Evolutionary conservation across 164 flowering plant genomes (phyloP).

Genomic region (Vitis labrusca): DNA sequence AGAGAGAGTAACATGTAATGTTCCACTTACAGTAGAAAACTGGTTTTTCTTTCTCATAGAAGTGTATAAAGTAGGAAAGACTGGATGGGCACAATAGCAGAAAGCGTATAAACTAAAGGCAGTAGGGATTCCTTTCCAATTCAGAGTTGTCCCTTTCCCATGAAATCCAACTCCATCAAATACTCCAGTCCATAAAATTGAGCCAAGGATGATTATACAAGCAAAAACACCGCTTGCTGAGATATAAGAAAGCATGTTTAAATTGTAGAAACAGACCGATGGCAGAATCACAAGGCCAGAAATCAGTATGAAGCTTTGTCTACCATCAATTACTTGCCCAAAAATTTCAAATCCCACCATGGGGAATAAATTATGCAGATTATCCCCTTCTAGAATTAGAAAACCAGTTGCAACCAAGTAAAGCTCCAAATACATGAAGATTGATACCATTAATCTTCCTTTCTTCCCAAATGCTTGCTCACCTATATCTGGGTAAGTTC

Average conservation of each 20-base stretch:
- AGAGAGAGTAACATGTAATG: neutral
- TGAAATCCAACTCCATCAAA: slow-evolving; percentile 69
- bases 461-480: slow-evolving; percentile 67
- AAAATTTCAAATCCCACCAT: slow-evolving; percentile 21
- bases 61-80: slow-evolving; percentile 75
- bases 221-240: slow-evolving; percentile 81
- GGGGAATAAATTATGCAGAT: slow-evolving; percentile 61
- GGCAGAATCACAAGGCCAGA: slow-evolving; percentile 67
- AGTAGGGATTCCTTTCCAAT: slow-evolving; percentile 65
- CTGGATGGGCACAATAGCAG: slow-evolving; percentile 83
- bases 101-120: slow-evolving; percentile 68
- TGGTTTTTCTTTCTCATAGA: slow-evolving; percentile 66
- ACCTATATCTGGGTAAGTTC: slow-evolving; percentile 67
- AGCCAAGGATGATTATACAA: slow-evolving; percentile 43
- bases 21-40: slow-evolving; percentile 57
- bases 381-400: slow-evolving; percentile 83
- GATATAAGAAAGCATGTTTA: slow-evolving; percentile 53
- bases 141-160: slow-evolving; percentile 37
- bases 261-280: slow-evolving; percentile 51
- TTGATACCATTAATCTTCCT: slow-evolving; percentile 48
- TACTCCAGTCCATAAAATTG: slow-evolving; percentile 55
- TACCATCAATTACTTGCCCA: slow-evolving; percentile 39
- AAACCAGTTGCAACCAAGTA: slow-evolving; percentile 68
- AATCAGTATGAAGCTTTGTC: slow-evolving; percentile 41
- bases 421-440: slow-evolving; percentile 60